Evolutionary conservation across 768 basidiomycete species (phyloP).

Genomic region (Suillus bovinus): DNA sequence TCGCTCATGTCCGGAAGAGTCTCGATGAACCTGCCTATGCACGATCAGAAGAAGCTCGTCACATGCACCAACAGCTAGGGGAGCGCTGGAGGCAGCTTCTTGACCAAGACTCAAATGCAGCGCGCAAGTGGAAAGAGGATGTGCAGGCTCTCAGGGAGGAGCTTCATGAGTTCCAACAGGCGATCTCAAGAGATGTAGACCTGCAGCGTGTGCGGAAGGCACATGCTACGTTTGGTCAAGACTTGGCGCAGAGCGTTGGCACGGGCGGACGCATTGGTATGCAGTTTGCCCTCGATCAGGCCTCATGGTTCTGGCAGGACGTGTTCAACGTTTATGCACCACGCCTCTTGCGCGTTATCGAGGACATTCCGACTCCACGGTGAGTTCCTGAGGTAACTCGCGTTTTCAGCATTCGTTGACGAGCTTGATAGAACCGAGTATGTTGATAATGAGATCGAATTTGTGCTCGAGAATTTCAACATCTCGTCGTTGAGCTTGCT

Average conservation of each 20-base stretch:
- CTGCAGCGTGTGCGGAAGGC: conserved; percentile 47
- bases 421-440: conserved; percentile 59
- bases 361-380: conserved; percentile 72
- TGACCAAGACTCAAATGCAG: conserved; percentile 42
- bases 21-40: conserved; percentile 55
- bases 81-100: conserved; percentile 51
- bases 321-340: conserved; percentile 80
- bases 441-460: conserved; percentile 65
- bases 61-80: conserved; percentile 45
- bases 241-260: conserved; percentile 46
- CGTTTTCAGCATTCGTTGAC: not conserved
- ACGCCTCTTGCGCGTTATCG: conserved; percentile 48
- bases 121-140: conserved; percentile 52
- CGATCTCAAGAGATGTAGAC: conserved; percentile 50
- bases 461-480: conserved; percentile 74
- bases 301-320: conserved; percentile 81
- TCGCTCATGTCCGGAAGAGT: conserved; percentile 44
- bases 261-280: conserved; percentile 41
- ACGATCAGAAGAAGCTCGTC: conserved; percentile 44
- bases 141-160: conserved; percentile 48
- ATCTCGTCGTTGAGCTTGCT: conserved; percentile 65
- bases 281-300: conserved; percentile 57
- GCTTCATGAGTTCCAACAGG: conserved; percentile 43
- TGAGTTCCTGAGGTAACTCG: conserved; percentile 22
- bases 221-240: conserved; percentile 47